Evolutionary conservation across 257 asterid species (phyloP).

Genomic region (Solanum dulcamara): DNA sequence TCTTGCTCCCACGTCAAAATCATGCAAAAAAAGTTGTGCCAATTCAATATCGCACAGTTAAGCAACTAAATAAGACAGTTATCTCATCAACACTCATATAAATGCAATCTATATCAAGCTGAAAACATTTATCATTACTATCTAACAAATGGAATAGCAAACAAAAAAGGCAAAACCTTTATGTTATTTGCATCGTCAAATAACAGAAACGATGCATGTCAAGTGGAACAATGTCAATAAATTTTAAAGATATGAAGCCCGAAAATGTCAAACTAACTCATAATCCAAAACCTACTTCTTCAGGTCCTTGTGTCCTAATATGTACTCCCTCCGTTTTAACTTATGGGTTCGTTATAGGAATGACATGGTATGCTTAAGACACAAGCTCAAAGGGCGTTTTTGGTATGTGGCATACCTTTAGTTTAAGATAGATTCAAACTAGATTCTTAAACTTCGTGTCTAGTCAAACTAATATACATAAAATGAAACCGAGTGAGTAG

Average conservation of each 20-base stretch:
- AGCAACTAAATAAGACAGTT: neutral
- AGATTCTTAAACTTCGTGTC: neutral
- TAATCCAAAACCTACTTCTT: neutral
- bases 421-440: neutral
- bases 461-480: neutral
- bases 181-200: neutral
- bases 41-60: neutral
- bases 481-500: neutral
- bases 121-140: neutral
- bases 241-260: neutral
- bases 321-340: neutral
- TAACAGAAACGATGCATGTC: neutral
- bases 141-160: neutral
- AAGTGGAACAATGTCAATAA: neutral
- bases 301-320: neutral
- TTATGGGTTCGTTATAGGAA: neutral
- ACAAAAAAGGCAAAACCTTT: neutral
- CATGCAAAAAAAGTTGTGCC: neutral
- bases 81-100: neutral
- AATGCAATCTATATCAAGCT: neutral
- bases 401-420: neutral
- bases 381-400: neutral
- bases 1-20: neutral
- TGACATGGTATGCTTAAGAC: neutral
- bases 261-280: neutral